A percentile compares a stretch with the other conserved stretches of the same genome.
These are phyloP conservation scores for Teratosphaeriaceae sp. DNA, from an alignment of 2,329 filamentous ascomycete species.

Conservation along the genomic window DNA sequence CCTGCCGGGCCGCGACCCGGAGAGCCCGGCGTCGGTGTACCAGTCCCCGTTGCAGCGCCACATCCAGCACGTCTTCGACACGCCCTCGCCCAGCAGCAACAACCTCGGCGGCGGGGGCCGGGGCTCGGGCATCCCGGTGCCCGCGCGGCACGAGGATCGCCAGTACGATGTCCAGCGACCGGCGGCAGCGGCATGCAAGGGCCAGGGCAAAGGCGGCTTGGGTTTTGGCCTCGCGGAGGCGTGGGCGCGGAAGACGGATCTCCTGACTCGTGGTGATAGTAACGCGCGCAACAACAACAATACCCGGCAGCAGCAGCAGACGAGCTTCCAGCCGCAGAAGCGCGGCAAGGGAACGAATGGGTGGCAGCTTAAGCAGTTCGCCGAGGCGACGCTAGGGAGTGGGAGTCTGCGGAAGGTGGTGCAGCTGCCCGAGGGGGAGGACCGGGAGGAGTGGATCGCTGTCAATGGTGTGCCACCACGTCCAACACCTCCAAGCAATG, in stretches of 20 bases:
- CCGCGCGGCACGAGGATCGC: conserved; percentile 15
- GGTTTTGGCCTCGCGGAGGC: conserved; percentile 16
- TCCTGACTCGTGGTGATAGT: conserved; percentile 29
- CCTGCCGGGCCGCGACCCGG: conserved; percentile 21
- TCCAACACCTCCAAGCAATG: not conserved
- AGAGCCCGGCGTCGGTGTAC: conserved; percentile 24
- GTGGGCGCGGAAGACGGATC: conserved; percentile 27
- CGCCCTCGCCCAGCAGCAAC: not conserved
- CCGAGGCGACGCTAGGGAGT: conserved; percentile 90
- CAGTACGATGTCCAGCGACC: conserved; percentile 18
- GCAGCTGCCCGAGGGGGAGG: conserved; percentile 92
- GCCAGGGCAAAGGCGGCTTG: conserved; percentile 15
- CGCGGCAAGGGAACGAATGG: conserved; percentile 78
- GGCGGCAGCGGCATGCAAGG: not conserved
- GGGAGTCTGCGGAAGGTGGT: conserved; percentile 94
- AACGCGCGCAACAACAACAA: conserved; percentile 29
- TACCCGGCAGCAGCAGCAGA: conserved; percentile 62
- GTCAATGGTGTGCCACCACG: conserved; percentile 68
- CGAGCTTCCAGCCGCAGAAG: conserved; percentile 84
- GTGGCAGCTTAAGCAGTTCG: conserved; percentile 96
- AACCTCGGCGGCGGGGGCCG: conserved; percentile 5
- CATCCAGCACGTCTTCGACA: conserved; percentile 22
- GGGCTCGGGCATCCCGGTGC: conserved; percentile 12
- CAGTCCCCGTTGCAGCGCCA: conserved; percentile 28
- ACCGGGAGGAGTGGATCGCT: conserved; percentile 95